phyloP scores from a whole-genome alignment of 306 rosid species.

The Cercis canadensis region DNA sequence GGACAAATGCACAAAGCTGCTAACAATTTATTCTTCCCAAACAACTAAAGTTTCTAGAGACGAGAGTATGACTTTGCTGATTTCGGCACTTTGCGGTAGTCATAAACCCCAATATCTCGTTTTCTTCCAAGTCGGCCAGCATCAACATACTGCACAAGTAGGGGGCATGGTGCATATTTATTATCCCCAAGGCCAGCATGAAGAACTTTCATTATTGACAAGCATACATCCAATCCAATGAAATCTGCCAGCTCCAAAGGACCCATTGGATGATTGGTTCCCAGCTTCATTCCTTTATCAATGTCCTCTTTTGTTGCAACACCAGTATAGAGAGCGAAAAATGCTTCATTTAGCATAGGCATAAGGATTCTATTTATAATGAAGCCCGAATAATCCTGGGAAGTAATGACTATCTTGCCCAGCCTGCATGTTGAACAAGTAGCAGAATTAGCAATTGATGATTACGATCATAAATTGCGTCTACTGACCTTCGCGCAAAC shows the following conservation, averaged over 20 bases:
- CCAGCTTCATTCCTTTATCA: slow-evolving; percentile 89
- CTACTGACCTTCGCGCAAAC: not conserved
- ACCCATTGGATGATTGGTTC: slow-evolving; percentile 97
- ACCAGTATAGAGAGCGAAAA: slow-evolving; percentile 69
- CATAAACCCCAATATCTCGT: slow-evolving; percentile 85
- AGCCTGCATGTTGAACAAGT: slow-evolving; percentile 41
- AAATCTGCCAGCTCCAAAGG: slow-evolving; percentile 95
- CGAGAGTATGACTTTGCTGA: slow-evolving; percentile 52
- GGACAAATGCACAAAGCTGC: not conserved
- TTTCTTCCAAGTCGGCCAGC: slow-evolving; percentile 88
- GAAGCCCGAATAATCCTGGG: slow-evolving; percentile 86
- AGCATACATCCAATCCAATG: slow-evolving; percentile 93
- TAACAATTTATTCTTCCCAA: slow-evolving; percentile 1
- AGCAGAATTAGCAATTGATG: slow-evolving; percentile 17
- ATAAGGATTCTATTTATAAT: slow-evolving; percentile 82
- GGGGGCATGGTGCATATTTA: slow-evolving; percentile 90
- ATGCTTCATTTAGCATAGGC: slow-evolving; percentile 96
- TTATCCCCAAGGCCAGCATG: slow-evolving; percentile 82
- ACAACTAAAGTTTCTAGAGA: slow-evolving; percentile 44
- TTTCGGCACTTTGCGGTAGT: slow-evolving; percentile 47
- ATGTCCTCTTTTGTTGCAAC: slow-evolving; percentile 92
- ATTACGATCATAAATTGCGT: not conserved
- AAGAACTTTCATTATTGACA: slow-evolving; percentile 92
- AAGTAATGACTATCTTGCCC: slow-evolving; percentile 52
- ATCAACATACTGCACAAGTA: slow-evolving; percentile 83